Evolutionary conservation across 768 basidiomycete genomes (phyloP).

Genomic region (Podaxis sp.): DNA sequence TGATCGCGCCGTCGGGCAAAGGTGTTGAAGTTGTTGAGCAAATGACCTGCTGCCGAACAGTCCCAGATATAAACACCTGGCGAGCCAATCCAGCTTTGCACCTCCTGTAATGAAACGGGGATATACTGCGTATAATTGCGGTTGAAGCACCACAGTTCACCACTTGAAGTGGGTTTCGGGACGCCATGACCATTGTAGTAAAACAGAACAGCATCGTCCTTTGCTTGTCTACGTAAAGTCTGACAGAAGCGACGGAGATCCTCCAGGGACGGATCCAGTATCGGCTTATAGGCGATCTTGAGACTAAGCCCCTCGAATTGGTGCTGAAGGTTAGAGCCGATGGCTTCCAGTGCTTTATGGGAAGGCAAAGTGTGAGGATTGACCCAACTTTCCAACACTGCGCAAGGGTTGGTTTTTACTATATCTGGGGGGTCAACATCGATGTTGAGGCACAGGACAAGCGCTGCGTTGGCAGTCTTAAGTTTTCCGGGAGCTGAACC

Average conservation of each 20-base stretch:
- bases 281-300: slow-evolving; percentile 92
- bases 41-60: slow-evolving; percentile 95
- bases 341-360: slow-evolving; percentile 90
- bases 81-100: slow-evolving; percentile 91
- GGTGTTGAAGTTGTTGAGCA: slow-evolving; percentile 84
- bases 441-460: slow-evolving; percentile 93
- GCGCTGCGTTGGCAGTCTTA: slow-evolving; percentile 86
- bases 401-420: slow-evolving; percentile 96
- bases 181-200: slow-evolving; percentile 99
- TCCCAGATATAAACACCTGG: slow-evolving; percentile 99
- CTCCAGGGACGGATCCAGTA: slow-evolving; percentile 93
- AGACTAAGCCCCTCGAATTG: slow-evolving; percentile 96
- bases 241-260: slow-evolving; percentile 88
- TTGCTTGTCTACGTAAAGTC: slow-evolving; percentile 81
- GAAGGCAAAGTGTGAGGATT: slow-evolving; percentile 93
- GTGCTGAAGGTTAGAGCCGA: slow-evolving; percentile 88
- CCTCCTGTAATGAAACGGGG: slow-evolving; percentile 90
- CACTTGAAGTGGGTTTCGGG: slow-evolving; percentile 91
- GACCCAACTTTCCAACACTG: slow-evolving; percentile 95
- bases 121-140: slow-evolving; percentile 97
- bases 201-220: slow-evolving; percentile 91
- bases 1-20: slow-evolving; percentile 76
- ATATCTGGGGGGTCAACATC: slow-evolving; percentile 97
- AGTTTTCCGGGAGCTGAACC: slow-evolving; percentile 78
- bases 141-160: slow-evolving; percentile 99